These are phyloP conservation scores for Vitellaria paradoxa DNA, from an alignment of 179 eudicot species.

Conservation along the genomic window DNA sequence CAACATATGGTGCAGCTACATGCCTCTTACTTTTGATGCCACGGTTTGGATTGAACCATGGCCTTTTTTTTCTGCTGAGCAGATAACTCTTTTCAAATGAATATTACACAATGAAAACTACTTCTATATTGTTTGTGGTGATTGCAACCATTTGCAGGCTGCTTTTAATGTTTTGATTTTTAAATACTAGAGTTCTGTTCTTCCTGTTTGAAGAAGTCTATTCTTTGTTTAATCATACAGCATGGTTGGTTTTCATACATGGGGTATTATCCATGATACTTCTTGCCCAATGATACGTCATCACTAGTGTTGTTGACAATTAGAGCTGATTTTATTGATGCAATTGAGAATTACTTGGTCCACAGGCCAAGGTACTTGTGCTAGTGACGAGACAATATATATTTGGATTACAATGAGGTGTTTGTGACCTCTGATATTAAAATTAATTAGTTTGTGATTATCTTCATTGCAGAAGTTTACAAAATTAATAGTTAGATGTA, in stretches of 20 bases:
- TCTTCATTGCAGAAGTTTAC: background rate
- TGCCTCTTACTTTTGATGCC: background rate
- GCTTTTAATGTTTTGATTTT: constrained; percentile 2
- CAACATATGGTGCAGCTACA: constrained; percentile 3
- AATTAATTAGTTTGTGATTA: background rate
- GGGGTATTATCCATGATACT: background rate
- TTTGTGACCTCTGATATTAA: background rate
- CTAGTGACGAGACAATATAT: background rate
- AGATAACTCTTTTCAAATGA: background rate
- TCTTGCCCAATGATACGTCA: background rate
- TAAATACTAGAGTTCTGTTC: constrained; percentile 15
- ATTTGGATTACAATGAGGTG: background rate
- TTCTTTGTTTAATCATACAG: background rate
- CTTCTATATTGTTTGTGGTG: background rate
- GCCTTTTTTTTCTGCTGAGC: background rate
- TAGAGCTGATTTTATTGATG: background rate
- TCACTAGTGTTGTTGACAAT: background rate
- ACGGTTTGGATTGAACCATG: background rate
- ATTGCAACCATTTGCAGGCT: background rate
- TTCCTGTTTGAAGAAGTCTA: constrained; percentile 8
- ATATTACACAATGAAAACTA: too few species aligned
- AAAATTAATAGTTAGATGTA: background rate
- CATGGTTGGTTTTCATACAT: background rate
- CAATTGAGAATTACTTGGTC: background rate
- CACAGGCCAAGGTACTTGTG: background rate